Evolutionary conservation across 208 protist species (phyloP).

Genomic region (Trypanosoma vivax): DNA sequence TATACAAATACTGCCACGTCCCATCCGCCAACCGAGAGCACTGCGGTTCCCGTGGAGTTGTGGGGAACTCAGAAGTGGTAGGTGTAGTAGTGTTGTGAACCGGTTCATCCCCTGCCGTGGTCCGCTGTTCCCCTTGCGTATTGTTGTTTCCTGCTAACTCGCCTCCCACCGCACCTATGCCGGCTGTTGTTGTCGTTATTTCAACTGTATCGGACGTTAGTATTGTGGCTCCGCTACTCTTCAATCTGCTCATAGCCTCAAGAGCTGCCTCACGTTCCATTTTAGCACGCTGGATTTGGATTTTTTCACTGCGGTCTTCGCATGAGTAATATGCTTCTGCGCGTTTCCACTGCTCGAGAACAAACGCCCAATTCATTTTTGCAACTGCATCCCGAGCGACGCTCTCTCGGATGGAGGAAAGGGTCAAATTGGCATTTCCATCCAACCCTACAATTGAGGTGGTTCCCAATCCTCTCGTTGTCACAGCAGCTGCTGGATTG

Average conservation of each 20-base stretch:
- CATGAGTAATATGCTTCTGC: conserved; percentile 56
- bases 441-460: neutral
- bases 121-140: neutral
- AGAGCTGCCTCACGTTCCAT: conserved; percentile 39
- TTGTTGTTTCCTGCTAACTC: too few relatives aligned
- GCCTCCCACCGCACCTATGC: neutral
- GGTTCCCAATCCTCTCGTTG: neutral
- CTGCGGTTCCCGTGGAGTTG: too few relatives aligned
- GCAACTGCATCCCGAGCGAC: conserved; percentile 24
- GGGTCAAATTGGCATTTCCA: neutral
- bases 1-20: conserved; percentile 74
- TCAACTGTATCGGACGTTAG: conserved; percentile 38
- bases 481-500: conserved; percentile 12
- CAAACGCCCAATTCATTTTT: conserved; percentile 66
- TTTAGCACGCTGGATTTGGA: conserved; percentile 21
- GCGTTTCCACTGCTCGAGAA: conserved; percentile 39
- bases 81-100: neutral
- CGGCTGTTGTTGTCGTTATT: conserved; percentile 5
- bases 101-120: neutral
- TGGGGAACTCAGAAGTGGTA: too few relatives aligned
- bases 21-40: conserved; percentile 54
- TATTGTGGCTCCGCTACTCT: conserved; percentile 46
- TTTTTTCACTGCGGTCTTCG: conserved; percentile 20
- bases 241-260: conserved; percentile 38
- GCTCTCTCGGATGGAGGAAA: conserved; percentile 15